Evolutionary conservation across 768 basidiomycete species (phyloP), one percentile per base, ranked within the genome.

Genomic region (Suillus weaverae): DNA sequence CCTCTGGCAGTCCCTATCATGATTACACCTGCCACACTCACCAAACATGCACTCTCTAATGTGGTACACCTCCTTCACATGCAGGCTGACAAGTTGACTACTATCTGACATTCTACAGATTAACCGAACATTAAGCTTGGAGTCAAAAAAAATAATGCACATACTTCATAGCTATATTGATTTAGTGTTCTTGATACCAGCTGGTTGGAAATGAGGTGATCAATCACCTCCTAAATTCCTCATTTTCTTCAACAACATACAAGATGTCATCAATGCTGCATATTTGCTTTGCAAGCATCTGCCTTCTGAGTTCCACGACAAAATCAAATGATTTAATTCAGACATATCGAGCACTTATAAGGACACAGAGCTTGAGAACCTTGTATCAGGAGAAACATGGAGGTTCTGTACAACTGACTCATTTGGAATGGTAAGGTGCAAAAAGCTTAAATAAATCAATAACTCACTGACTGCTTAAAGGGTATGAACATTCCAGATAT

Each of bases 401-500:
- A 78, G 77, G 2, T 50, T 77, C 14, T 72, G 55, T 56, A 69
- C 60, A 14, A 79, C 75, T 0, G 76, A 76, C 43, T 70, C 74
- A 36, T 78, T 77, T 65, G 78, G 78, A 22, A 76, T 80, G 77
- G 77, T 79, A 65, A 56, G 72, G 9, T 7, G 10, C 35, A 36
- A 36, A 36, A 36, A 36, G 35, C 6, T 36, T 36, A 10, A 36
- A 36, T 1, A 1, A 36, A 36, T 9, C 35, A 36, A 39, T 39
- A 39, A 39, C 39, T 39, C 10, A 39, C 39, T 14, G 3, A 16
- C 39, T 5, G 11, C 13, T 16, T 60, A 44, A 55, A 80, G 80
- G 78, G 79, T 4, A 70, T 81, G 54, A 76, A 82, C 57, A 18
- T 80, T 1, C 62, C 76, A 1, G 73, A 75, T 60, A 75, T 82